Evolutionary conservation across 1,284 basidiomycete species (phyloP).

Genomic region (Ceratobasidium papillatum): DNA sequence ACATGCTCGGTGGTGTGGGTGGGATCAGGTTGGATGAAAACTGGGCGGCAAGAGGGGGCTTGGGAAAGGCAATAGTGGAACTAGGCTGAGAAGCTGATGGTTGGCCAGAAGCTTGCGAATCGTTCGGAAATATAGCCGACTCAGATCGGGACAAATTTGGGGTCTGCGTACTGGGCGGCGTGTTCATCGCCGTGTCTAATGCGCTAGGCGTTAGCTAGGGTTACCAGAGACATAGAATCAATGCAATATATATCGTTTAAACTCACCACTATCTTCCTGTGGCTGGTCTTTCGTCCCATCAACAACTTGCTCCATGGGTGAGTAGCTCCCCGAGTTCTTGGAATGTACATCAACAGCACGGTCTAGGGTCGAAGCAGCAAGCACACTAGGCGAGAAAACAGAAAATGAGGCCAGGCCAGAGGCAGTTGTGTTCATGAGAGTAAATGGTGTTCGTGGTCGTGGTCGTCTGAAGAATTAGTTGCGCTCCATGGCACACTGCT

Average conservation of each 20-base stretch:
- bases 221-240: neutral
- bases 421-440: neutral
- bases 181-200: constrained; percentile 5
- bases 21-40: constrained; percentile 24
- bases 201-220: neutral
- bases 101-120: neutral
- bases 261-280: constrained; percentile 9
- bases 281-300: neutral
- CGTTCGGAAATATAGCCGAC: neutral
- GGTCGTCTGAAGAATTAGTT: neutral
- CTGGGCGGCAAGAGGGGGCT: neutral
- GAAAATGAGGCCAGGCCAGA: neutral
- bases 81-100: constrained; percentile 18
- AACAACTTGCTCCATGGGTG: constrained; percentile 1
- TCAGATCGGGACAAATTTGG: neutral
- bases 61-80: neutral
- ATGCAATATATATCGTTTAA: neutral
- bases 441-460: neutral
- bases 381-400: neutral
- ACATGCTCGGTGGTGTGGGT: constrained; percentile 20
- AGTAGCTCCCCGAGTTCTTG: constrained; percentile 1
- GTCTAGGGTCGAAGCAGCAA: constrained; percentile 3
- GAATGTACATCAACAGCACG: neutral
- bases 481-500: neutral
- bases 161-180: neutral